phyloP scores from a whole-genome alignment of 176 grass and related monocot genomes.

The Tuctoria greenei region DNA sequence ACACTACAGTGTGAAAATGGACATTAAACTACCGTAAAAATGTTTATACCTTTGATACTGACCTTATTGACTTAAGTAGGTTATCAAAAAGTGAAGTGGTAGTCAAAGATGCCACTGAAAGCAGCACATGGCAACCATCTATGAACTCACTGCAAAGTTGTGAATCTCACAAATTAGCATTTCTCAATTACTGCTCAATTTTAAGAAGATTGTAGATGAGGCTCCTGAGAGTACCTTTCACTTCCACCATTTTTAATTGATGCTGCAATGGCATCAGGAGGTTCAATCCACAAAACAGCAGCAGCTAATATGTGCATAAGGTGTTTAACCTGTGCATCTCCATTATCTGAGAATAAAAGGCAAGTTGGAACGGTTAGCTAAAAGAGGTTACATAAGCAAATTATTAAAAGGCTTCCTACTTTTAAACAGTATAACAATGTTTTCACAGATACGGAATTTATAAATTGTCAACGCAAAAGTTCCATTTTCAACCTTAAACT shows the following conservation, averaged over 20 bases:
- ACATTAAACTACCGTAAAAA: neutral
- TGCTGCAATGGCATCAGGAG: conserved; percentile 67
- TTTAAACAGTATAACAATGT: conserved; percentile 9
- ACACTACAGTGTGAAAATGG: neutral
- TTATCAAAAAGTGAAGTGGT: conserved; percentile 76
- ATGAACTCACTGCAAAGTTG: conserved; percentile 77
- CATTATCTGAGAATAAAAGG: conserved; percentile 64
- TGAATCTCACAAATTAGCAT: conserved; percentile 37
- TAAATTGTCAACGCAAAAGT: conserved; percentile 5
- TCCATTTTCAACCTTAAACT: neutral
- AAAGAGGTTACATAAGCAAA: conserved; percentile 12
- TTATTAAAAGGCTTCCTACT: conserved; percentile 7
- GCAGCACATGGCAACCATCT: conserved; percentile 91
- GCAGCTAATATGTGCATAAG: conserved; percentile 81
- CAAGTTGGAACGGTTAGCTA: conserved; percentile 14
- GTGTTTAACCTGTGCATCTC: conserved; percentile 83
- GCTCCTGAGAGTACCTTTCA: conserved; percentile 71
- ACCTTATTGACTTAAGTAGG: conserved; percentile 89
- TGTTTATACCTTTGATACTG: neutral
- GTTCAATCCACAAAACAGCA: conserved; percentile 84
- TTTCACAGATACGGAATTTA: conserved; percentile 12
- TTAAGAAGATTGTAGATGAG: conserved; percentile 32
- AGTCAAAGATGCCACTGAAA: conserved; percentile 86
- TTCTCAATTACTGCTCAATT: conserved; percentile 14
- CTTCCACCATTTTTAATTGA: conserved; percentile 70